A percentile compares a stretch with the other conserved stretches of the same genome.
Evolutionary conservation across 371 early-diverging fungal species (phyloP).

Genomic region (Circinella umbellata): DNA sequence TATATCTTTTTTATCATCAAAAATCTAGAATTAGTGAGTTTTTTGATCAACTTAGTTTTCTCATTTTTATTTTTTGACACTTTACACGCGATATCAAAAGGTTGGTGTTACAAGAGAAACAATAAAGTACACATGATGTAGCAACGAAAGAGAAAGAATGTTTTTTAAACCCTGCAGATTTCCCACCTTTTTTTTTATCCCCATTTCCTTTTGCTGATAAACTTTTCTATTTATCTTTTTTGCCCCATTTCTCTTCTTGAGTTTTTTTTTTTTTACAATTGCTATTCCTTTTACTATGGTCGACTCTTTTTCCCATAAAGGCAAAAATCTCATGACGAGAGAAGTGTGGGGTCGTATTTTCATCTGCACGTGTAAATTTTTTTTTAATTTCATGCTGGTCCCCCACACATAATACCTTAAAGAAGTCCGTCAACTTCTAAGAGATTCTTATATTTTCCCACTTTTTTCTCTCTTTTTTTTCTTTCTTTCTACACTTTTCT

Average conservation of each 20-base stretch:
- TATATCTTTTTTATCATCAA: too few species aligned
- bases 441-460: not conserved
- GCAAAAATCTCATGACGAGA: not conserved
- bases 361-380: slow-evolving; percentile 2
- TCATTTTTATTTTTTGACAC: not conserved
- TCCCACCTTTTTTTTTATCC: too few species aligned
- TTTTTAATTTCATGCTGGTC: not conserved
- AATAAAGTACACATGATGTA: not conserved
- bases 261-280: too few species aligned
- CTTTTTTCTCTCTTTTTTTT: not conserved
- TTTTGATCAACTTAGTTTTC: too few species aligned
- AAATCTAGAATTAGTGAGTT: too few species aligned
- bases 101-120: not conserved
- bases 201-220: too few species aligned
- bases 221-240: too few species aligned
- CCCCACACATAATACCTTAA: slow-evolving; percentile 1
- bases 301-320: not conserved
- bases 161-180: too few species aligned
- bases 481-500: too few species aligned
- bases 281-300: not conserved
- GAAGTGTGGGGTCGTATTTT: not conserved
- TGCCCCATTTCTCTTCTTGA: too few species aligned
- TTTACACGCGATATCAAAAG: not conserved
- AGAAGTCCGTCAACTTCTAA: not conserved
- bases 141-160: too few species aligned